These are phyloP conservation scores for Chlorella sp. DNA, from an alignment of 139 green algal species.

Conservation along the genomic window DNA sequence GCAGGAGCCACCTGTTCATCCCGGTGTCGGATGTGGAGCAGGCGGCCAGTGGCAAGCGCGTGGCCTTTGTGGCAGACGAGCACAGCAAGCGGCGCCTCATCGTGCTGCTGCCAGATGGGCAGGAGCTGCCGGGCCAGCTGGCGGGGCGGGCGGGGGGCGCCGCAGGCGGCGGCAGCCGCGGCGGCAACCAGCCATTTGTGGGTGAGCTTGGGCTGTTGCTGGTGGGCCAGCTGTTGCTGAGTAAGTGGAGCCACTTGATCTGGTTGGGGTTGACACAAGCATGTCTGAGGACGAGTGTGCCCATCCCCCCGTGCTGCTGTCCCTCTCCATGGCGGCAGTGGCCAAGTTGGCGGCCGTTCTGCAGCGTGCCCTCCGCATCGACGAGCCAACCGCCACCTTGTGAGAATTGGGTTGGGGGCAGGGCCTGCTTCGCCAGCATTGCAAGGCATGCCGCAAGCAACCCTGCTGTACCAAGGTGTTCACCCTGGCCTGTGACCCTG, in stretches of 20 bases:
- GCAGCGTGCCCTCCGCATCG: constrained; percentile 2
- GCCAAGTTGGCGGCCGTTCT: not conserved
- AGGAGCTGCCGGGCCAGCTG: not conserved
- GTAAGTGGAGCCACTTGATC: too few species aligned
- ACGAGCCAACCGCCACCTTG: not conserved
- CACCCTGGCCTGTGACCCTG: too few species aligned
- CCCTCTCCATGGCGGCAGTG: not conserved
- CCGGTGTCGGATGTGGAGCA: not conserved
- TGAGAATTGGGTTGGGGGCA: too few species aligned
- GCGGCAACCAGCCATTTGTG: not conserved
- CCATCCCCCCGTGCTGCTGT: not conserved
- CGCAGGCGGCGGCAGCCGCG: not conserved
- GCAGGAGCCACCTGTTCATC: constrained; percentile 16
- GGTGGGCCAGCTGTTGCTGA: not conserved
- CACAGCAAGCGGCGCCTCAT: constrained; percentile 20
- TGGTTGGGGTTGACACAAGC: too few species aligned
- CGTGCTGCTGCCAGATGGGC: not conserved
- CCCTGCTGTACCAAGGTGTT: too few species aligned
- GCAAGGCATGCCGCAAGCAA: too few species aligned
- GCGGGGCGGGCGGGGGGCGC: not conserved
- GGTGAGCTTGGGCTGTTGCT: not conserved
- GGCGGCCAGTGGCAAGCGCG: constrained; percentile 2
- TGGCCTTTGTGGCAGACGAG: constrained; percentile 1
- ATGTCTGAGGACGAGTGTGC: too few species aligned
- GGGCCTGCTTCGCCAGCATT: too few species aligned